Percentiles rank a stretch among this genome's conserved stretches.
Conservation (phyloP, 352 stramenopile genomes). For the Pythium monospermum region DNA sequence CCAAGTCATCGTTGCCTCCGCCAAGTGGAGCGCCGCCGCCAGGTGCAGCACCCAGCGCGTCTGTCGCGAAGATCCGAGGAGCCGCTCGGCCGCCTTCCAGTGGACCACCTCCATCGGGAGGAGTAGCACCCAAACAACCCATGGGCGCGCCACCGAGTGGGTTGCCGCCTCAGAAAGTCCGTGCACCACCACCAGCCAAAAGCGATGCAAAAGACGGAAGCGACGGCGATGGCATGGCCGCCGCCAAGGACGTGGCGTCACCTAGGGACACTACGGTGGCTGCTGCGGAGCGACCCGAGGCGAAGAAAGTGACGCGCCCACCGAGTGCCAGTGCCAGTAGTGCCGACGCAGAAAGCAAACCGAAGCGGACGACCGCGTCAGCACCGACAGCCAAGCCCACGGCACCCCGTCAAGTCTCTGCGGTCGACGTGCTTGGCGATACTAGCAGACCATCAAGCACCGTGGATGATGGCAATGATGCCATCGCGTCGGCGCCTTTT, state of each 20-base stretch:
- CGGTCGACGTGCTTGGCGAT: slow-evolving; percentile 43
- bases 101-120: slow-evolving; percentile 23
- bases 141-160: slow-evolving; percentile 13
- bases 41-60: slow-evolving; percentile 42
- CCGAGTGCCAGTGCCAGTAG: slow-evolving; percentile 11
- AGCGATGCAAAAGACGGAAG: slow-evolving; percentile 21
- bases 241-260: slow-evolving; percentile 15
- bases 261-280: not conserved
- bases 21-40: slow-evolving; percentile 57
- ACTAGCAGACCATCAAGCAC: slow-evolving; percentile 8
- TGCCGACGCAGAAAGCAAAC: slow-evolving; percentile 12
- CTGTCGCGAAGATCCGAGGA: slow-evolving; percentile 70
- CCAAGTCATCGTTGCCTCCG: slow-evolving; percentile 54
- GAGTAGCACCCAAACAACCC: too few relatives aligned
- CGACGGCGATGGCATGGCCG: not conserved
- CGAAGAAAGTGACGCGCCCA: slow-evolving; percentile 17
- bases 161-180: slow-evolving; percentile 8
- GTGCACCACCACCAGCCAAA: slow-evolving; percentile 6
- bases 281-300: slow-evolving; percentile 3
- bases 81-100: slow-evolving; percentile 40
- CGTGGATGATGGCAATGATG: slow-evolving; percentile 20
- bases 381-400: slow-evolving; percentile 26
- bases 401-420: too few relatives aligned
- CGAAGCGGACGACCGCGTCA: not conserved
- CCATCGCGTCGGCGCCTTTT: slow-evolving; percentile 12